Conservation (phyloP, 2,329 filamentous ascomycete genomes). For the Thielaviopsis populi region DNA sequence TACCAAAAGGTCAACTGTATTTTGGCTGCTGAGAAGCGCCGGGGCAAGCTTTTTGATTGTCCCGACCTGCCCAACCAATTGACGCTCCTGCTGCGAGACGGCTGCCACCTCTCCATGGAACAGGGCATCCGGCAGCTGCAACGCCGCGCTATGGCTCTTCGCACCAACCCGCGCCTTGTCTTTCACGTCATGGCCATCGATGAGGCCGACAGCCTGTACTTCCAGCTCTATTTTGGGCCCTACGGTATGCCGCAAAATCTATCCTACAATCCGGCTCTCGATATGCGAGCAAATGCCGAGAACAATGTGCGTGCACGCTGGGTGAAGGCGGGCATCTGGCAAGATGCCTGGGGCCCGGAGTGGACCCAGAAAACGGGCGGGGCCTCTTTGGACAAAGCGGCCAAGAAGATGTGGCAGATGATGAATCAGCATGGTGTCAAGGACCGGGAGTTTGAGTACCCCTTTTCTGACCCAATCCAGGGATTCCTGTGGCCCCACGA, state of each 20-base stretch:
- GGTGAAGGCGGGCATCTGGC: constrained; percentile 17
- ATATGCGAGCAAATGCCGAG: constrained; percentile 12
- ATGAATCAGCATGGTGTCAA: no score
- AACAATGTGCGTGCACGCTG: constrained; percentile 17
- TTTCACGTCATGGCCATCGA: neutral
- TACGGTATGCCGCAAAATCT: neutral
- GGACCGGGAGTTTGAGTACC: neutral
- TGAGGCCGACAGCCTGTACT: neutral
- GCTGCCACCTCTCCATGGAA: neutral
- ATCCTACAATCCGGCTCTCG: neutral
- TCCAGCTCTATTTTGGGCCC: neutral
- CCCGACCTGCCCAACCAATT: neutral
- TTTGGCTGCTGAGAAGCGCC: neutral
- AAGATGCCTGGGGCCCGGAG: constrained; percentile 14
- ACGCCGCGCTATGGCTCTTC: neutral
- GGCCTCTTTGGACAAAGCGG: neutral
- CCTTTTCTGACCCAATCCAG: neutral
- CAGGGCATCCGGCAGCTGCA: neutral
- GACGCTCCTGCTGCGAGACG: neutral
- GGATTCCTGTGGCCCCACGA: constrained; percentile 2
- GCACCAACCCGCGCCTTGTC: neutral
- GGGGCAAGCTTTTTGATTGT: neutral
- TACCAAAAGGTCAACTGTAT: neutral
- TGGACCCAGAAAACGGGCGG: constrained; percentile 7
- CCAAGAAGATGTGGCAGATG: neutral